These are phyloP conservation scores for Amylostereum areolatum DNA, from an alignment of 1,284 basidiomycete species.

Conservation along the genomic window DNA sequence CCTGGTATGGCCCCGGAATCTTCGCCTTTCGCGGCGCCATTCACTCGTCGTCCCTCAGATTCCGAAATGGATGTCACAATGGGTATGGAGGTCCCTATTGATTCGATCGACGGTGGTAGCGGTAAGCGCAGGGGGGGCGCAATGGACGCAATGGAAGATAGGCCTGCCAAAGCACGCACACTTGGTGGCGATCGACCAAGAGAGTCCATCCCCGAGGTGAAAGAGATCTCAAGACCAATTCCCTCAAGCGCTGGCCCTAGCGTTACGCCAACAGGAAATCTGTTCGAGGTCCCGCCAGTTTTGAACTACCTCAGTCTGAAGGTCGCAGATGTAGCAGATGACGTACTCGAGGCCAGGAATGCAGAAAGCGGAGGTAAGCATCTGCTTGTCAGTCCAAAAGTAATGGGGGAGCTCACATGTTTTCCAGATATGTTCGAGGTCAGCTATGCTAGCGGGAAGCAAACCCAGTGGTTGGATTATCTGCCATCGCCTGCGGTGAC, in stretches of 20 bases:
- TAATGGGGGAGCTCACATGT: neutral
- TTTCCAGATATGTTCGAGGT: conserved; percentile 61
- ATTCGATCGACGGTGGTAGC: conserved; percentile 32
- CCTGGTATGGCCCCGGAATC: conserved; percentile 4
- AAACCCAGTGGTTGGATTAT: conserved; percentile 87
- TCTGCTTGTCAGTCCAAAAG: neutral
- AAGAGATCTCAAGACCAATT: conserved; percentile 35
- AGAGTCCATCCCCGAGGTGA: conserved; percentile 35
- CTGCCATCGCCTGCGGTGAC: conserved; percentile 64
- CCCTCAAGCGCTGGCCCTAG: neutral
- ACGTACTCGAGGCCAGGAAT: conserved; percentile 78
- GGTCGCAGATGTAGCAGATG: conserved; percentile 55
- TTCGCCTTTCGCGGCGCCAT: conserved; percentile 19
- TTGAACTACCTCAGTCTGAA: conserved; percentile 52
- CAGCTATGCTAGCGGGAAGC: conserved; percentile 53
- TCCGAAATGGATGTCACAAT: conserved; percentile 10
- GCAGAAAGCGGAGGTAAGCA: conserved; percentile 55
- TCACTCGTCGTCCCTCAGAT: neutral
- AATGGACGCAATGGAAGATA: conserved; percentile 38
- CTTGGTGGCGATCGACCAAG: conserved; percentile 65
- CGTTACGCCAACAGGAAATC: conserved; percentile 1
- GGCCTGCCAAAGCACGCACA: conserved; percentile 49
- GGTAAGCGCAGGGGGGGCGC: conserved; percentile 5
- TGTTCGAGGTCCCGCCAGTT: conserved; percentile 43
- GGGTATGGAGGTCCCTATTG: conserved; percentile 50